Evolutionary conservation across 768 basidiomycete species (phyloP).

Genomic region (Collybia nuda): DNA sequence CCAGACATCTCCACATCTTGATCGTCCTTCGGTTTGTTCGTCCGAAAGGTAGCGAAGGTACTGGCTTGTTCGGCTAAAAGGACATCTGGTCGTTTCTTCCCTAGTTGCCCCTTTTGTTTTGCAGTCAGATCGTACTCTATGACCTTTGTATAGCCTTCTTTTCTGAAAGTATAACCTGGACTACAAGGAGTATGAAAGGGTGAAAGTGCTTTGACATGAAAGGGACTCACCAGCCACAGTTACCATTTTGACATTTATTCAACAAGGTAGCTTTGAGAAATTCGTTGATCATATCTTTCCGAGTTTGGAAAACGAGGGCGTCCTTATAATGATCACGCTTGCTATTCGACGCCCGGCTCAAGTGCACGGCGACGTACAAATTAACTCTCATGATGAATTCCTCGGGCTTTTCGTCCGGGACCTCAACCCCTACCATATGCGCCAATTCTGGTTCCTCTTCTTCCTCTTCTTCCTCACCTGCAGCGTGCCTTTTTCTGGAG

Average conservation of each 20-base stretch:
- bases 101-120: constrained; percentile 70
- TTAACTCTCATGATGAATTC: constrained; percentile 65
- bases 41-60: constrained; percentile 20
- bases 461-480: constrained; percentile 33
- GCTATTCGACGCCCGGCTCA: constrained; percentile 46
- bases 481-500: not conserved
- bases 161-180: constrained; percentile 83
- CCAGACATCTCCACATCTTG: constrained; percentile 52
- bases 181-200: constrained; percentile 35
- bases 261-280: constrained; percentile 70
- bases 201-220: not conserved
- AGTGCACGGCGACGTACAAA: constrained; percentile 61
- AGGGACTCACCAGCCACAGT: constrained; percentile 78
- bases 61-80: constrained; percentile 51
- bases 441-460: constrained; percentile 29
- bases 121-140: constrained; percentile 87
- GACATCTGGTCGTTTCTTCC: constrained; percentile 75
- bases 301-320: constrained; percentile 79
- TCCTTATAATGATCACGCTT: constrained; percentile 89
- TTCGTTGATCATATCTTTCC: constrained; percentile 80
- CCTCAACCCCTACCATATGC: constrained; percentile 39
- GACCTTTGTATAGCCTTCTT: constrained; percentile 91
- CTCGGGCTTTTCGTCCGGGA: constrained; percentile 54
- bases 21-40: constrained; percentile 30
- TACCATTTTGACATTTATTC: constrained; percentile 73